A percentile compares a stretch with the other conserved stretches of the same genome.
Conservation (phyloP, 2,329 filamentous ascomycete genomes). For the Cordyceps cicadae region DNA sequence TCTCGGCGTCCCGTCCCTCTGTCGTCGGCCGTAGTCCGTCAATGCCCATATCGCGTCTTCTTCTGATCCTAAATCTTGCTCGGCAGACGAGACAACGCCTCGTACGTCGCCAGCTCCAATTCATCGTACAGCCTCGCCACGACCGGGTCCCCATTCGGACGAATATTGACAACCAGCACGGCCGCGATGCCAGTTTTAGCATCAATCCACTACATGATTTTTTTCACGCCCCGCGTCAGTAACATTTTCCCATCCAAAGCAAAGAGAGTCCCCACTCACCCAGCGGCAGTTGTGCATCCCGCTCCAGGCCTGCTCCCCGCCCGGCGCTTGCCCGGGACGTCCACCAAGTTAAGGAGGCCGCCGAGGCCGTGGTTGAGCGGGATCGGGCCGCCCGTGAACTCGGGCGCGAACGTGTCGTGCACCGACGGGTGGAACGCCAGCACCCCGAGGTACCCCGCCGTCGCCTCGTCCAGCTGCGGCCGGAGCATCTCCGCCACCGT, state of each 20-base stretch:
- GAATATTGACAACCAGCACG: slow-evolving; percentile 30
- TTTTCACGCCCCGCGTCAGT: neutral
- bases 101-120: slow-evolving; percentile 32
- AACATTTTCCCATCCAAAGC: neutral
- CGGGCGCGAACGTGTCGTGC: slow-evolving; percentile 25
- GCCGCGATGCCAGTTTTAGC: slow-evolving; percentile 31
- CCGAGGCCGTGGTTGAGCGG: slow-evolving; percentile 30
- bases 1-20: no score
- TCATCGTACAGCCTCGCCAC: slow-evolving; percentile 29
- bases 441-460: slow-evolving; percentile 15
- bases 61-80: neutral
- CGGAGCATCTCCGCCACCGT: slow-evolving; percentile 21
- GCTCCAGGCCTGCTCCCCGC: slow-evolving; percentile 36
- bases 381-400: slow-evolving; percentile 24
- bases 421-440: slow-evolving; percentile 15
- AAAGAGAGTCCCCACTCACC: slow-evolving; percentile 22
- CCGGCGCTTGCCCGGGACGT: slow-evolving; percentile 31
- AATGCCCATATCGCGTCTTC: neutral
- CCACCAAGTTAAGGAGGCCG: slow-evolving; percentile 31
- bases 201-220: slow-evolving; percentile 35
- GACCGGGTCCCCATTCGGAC: slow-evolving; percentile 30
- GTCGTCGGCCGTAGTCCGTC: no score
- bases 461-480: slow-evolving; percentile 25
- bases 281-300: slow-evolving; percentile 36
- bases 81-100: neutral